A percentile compares a stretch with the other conserved stretches of the same genome.
These are phyloP conservation scores for Spinellus fusiger DNA, from an alignment of 192 early-diverging fungal genomes.

Conservation along the genomic window DNA sequence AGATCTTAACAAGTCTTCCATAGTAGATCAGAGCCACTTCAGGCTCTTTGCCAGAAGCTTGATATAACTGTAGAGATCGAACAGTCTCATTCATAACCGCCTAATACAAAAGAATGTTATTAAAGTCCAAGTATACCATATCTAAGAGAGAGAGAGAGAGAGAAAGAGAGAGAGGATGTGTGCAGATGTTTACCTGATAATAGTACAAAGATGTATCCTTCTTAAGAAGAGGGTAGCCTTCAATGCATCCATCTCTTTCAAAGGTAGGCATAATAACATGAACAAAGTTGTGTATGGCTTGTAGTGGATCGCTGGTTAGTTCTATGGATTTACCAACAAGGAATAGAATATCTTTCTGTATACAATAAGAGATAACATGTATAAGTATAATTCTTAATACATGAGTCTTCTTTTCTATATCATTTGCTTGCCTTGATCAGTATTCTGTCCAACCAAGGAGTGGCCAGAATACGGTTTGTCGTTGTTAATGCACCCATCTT, in stretches of 20 bases:
- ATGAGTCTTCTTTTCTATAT: too few species aligned
- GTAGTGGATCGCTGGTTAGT: slow-evolving; percentile 23
- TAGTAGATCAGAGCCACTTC: slow-evolving; percentile 23
- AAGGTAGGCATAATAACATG: slow-evolving; percentile 33
- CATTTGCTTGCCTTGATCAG: slow-evolving; percentile 27
- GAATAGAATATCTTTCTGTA: slow-evolving; percentile 38
- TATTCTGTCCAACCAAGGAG: slow-evolving; percentile 35
- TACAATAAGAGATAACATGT: neutral
- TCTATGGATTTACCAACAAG: slow-evolving; percentile 40
- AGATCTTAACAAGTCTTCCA: slow-evolving; percentile 34
- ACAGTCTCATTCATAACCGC: slow-evolving; percentile 19
- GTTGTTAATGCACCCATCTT: slow-evolving; percentile 17
- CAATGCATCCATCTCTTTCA: slow-evolving; percentile 22
- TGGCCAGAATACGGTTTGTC: slow-evolving; percentile 26
- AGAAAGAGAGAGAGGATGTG: too few species aligned
- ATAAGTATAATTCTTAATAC: neutral
- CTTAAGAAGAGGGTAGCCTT: slow-evolving; percentile 35
- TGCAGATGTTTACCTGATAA: slow-evolving; percentile 35
- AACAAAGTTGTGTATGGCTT: slow-evolving; percentile 34
- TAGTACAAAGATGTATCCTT: slow-evolving; percentile 34
- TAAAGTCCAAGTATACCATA: neutral
- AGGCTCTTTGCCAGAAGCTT: neutral
- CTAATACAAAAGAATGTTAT: neutral
- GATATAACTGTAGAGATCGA: neutral
- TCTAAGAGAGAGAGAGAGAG: neutral